These are phyloP conservation scores for Paradendryphiella salina DNA, from an alignment of 2,329 filamentous ascomycete species.

Conservation along the genomic window DNA sequence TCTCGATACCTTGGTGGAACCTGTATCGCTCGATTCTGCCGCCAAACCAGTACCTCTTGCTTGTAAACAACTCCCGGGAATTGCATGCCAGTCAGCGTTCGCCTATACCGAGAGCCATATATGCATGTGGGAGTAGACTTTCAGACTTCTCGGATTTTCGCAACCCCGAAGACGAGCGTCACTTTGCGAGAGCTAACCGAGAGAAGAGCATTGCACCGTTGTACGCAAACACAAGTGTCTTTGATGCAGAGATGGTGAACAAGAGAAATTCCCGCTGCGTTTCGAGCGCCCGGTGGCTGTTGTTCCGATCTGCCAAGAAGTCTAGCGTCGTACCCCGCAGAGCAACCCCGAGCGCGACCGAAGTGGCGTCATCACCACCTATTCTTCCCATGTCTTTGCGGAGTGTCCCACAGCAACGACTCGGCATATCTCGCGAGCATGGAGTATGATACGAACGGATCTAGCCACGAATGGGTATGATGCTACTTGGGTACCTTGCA, in stretches of 20 bases:
- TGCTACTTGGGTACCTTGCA: not conserved
- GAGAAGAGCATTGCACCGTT: no score
- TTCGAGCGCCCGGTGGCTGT: not conserved
- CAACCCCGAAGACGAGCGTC: no score
- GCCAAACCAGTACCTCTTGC: no score
- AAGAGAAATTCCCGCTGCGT: not conserved
- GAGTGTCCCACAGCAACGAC: not conserved
- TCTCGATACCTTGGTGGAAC: not conserved
- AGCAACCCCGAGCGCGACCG: not conserved
- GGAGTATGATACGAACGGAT: conserved; percentile 1
- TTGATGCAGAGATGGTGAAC: no score
- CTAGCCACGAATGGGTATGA: not conserved
- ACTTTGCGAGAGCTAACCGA: no score
- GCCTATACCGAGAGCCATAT: no score
- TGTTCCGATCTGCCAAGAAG: conserved; percentile 2
- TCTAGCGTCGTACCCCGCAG: conserved; percentile 7
- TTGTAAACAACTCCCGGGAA: no score
- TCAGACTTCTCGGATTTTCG: no score
- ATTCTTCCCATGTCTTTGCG: not conserved
- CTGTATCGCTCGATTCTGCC: no score
- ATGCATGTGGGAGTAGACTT: no score
- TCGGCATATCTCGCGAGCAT: not conserved
- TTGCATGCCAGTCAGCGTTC: no score
- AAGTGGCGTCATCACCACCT: conserved; percentile 1
- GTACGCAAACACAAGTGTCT: not conserved